Percentiles rank a stretch among this genome's conserved stretches.
These are phyloP conservation scores for Arthromyces matolae DNA, from an alignment of 768 basidiomycete species.

Conservation along the genomic window DNA sequence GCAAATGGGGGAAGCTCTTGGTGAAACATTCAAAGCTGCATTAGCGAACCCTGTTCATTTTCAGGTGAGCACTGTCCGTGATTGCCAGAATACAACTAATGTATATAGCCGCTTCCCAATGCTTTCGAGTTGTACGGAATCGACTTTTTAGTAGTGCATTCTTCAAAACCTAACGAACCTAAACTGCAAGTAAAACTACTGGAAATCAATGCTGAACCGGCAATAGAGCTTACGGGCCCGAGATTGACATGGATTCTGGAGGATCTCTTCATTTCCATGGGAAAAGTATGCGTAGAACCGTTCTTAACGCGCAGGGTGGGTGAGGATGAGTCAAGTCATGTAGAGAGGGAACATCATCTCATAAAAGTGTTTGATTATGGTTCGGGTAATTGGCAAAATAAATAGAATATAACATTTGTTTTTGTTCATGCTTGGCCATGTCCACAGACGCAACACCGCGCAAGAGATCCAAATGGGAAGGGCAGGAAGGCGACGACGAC, in stretches of 20 bases:
- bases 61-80: conserved; percentile 47
- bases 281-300: conserved; percentile 64
- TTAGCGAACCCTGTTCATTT: conserved; percentile 80
- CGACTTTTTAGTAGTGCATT: conserved; percentile 79
- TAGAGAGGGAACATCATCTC: conserved; percentile 47
- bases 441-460: conserved; percentile 46
- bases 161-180: conserved; percentile 11
- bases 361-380: conserved; percentile 62
- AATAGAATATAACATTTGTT: neutral
- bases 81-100: conserved; percentile 3
- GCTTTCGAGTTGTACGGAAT: conserved; percentile 94
- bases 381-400: conserved; percentile 6
- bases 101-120: conserved; percentile 70
- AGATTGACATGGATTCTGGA: conserved; percentile 77
- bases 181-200: conserved; percentile 66
- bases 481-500: conserved; percentile 37
- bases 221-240: conserved; percentile 89
- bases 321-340: too few species aligned
- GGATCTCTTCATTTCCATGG: conserved; percentile 73
- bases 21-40: conserved; percentile 84
- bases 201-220: conserved; percentile 94
- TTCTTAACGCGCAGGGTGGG: conserved; percentile 50
- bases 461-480: conserved; percentile 79
- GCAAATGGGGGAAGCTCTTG: conserved; percentile 62
- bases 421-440: conserved; percentile 10